Evolutionary conservation across 768 basidiomycete genomes (phyloP), one percentile per base, ranked within the genome.

Genomic region (Lactarius indigo): DNA sequence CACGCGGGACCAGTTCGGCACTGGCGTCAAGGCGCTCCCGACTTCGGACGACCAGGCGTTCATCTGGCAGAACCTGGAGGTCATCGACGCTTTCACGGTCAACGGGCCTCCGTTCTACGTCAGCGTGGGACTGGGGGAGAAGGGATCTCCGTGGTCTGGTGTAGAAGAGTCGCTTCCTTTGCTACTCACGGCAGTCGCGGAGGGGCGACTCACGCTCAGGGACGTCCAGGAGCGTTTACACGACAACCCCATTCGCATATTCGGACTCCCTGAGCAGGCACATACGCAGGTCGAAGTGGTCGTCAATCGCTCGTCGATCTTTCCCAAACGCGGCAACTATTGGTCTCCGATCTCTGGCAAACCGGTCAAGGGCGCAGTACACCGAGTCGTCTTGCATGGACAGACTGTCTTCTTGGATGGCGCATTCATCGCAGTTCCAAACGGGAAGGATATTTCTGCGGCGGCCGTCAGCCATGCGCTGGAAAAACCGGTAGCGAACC

Each of bases 201-300:
- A 91, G 12, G 90, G 91, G 10, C 87, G 86, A 39, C 81, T 98
- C 31, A 91, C 90, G 0, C 80, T 97, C 63, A 86, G 92, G 47
- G 93, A 92, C 75, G 87, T 99, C 70, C 87, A 86, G 41, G 74
- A 81, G n/a, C 87, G 94, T 57, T 76, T 98, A 20, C 88, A 94
- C 74, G 95, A 98, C 73, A 98, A 97, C 76, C 96, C 97, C 1
- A 84, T 91, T 23, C 83, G 86, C 47, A 98, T 99, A 74, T 97
- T 98, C 75, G 89, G 89, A 39, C 83, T 98, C 15, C 89, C 93
- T 0, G 94, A 97, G 69, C 92, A 94, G 73, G 74, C 84, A 6
- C 85, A 93, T 67, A 94, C 95, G 1, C 90, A 89, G 69, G 92
- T 97, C 42, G 97, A 99, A 74, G 92, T 99, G 55, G 92, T 96